Percentiles rank a stretch among this genome's conserved stretches.
These are phyloP conservation scores for Vitellaria paradoxa DNA, from an alignment of 179 eudicot species.

Conservation along the genomic window DNA sequence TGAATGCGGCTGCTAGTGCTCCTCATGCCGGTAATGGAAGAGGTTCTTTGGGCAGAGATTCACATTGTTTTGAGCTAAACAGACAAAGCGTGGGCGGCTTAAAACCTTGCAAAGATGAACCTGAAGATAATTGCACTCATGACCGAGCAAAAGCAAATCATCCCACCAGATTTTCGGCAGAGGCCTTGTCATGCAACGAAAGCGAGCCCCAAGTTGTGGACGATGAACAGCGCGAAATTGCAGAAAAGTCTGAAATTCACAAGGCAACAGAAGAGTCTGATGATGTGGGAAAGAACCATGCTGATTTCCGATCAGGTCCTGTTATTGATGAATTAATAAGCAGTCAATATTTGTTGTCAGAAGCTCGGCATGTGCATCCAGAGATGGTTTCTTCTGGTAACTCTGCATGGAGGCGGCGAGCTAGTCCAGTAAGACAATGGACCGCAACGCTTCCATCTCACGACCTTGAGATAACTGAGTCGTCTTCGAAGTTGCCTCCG, in stretches of 20 bases:
- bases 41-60: constrained; percentile 49
- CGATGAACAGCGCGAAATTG: constrained; percentile 13
- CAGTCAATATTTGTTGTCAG: constrained; percentile 49
- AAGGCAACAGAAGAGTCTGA: constrained; percentile 37
- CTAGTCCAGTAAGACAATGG: constrained; percentile 77
- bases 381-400: constrained; percentile 34
- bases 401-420: constrained; percentile 34
- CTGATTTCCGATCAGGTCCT: constrained; percentile 32
- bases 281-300: constrained; percentile 28
- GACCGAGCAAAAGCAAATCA: constrained; percentile 25
- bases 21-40: constrained; percentile 67
- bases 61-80: constrained; percentile 58
- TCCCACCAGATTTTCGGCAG: constrained; percentile 50
- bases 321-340: constrained; percentile 51
- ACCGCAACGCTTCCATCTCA: constrained; percentile 44
- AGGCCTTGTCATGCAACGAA: constrained; percentile 34
- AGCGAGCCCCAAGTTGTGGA: constrained; percentile 22
- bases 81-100: constrained; percentile 32
- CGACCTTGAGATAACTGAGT: constrained; percentile 38
- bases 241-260: constrained; percentile 49
- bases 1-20: constrained; percentile 61
- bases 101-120: constrained; percentile 18
- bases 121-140: constrained; percentile 24
- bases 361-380: constrained; percentile 43
- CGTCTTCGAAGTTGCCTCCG: constrained; percentile 47